phyloP scores from a whole-genome alignment of 495 filamentous ascomycete species.

The Aspergillus bertholletiae region DNA sequence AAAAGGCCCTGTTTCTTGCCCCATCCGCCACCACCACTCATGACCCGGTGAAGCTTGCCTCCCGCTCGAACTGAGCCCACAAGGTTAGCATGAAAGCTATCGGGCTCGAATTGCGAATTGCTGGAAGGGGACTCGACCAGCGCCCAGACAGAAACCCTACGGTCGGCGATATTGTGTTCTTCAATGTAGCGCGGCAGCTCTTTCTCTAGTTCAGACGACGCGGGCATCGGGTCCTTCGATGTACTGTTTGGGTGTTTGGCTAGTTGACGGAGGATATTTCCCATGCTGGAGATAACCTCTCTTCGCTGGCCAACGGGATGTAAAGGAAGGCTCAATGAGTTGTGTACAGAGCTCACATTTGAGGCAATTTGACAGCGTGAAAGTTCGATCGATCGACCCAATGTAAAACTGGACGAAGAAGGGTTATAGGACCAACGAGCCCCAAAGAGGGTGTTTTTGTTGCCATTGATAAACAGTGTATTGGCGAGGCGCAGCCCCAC shows the following conservation, averaged over 20 bases:
- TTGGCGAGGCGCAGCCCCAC: constrained; percentile 65
- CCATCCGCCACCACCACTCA: constrained; percentile 91
- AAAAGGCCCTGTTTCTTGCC: constrained; percentile 79
- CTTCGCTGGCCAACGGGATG: constrained; percentile 62
- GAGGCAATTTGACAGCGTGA: constrained; percentile 28
- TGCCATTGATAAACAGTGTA: constrained; percentile 72
- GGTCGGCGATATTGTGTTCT: constrained; percentile 38
- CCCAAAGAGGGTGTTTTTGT: constrained; percentile 54
- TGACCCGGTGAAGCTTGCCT: constrained; percentile 59
- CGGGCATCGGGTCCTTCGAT: constrained; percentile 51
- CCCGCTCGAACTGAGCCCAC: constrained; percentile 32
- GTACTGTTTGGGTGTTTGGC: constrained; percentile 40
- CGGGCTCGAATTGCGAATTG: constrained; percentile 13
- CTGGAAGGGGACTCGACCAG: constrained; percentile 46
- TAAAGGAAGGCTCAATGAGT: constrained; percentile 47
- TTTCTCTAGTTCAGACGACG: constrained; percentile 72
- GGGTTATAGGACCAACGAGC: constrained; percentile 49
- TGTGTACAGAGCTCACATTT: constrained; percentile 11
- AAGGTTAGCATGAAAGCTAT: constrained; percentile 19
- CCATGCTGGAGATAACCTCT: constrained; percentile 63
- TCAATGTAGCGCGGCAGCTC: constrained; percentile 59
- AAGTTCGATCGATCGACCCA: constrained; percentile 27
- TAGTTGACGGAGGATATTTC: constrained; percentile 76
- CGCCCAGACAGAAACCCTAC: constrained; percentile 70
- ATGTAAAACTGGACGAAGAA: constrained; percentile 14